Evolutionary conservation across 179 eudicot species (phyloP).

Genomic region (Spinacia oleracea): DNA sequence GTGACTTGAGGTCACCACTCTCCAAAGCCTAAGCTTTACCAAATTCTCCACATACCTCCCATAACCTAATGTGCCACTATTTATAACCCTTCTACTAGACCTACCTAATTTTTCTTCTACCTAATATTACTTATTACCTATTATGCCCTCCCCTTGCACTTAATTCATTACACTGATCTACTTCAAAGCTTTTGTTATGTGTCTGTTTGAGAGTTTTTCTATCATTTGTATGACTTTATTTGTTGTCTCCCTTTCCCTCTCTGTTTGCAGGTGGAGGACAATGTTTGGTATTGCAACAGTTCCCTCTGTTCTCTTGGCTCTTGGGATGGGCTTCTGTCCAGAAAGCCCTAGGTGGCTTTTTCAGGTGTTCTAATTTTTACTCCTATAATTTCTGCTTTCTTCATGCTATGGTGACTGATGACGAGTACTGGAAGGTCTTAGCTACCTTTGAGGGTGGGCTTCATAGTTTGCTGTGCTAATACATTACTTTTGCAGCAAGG

Average conservation of each 20-base stretch:
- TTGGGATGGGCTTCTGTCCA: slow-evolving; percentile 93
- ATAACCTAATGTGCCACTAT: no score
- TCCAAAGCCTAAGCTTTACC: no score
- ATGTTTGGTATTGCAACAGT: slow-evolving; percentile 87
- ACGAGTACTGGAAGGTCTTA: not conserved
- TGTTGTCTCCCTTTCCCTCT: not conserved
- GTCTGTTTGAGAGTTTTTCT: no score
- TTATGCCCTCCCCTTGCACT: no score
- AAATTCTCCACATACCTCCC: no score
- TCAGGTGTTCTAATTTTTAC: slow-evolving; percentile 51
- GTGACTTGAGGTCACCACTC: no score
- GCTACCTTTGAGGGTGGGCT: not conserved
- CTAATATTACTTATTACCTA: no score
- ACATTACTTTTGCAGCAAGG: slow-evolving; percentile 71
- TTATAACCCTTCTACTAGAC: no score
- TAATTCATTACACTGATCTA: no score
- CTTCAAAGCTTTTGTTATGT: no score
- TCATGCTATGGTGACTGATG: slow-evolving; percentile 15
- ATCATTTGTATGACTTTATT: not conserved
- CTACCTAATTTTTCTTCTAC: no score
- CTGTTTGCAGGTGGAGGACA: slow-evolving; percentile 76
- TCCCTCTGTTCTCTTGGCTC: slow-evolving; percentile 81
- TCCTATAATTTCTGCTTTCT: not conserved
- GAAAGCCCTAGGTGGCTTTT: slow-evolving; percentile 98
- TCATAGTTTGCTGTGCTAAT: slow-evolving; percentile 17